Conservation (phyloP, 768 basidiomycete genomes). For the Russula vinacea region DNA sequence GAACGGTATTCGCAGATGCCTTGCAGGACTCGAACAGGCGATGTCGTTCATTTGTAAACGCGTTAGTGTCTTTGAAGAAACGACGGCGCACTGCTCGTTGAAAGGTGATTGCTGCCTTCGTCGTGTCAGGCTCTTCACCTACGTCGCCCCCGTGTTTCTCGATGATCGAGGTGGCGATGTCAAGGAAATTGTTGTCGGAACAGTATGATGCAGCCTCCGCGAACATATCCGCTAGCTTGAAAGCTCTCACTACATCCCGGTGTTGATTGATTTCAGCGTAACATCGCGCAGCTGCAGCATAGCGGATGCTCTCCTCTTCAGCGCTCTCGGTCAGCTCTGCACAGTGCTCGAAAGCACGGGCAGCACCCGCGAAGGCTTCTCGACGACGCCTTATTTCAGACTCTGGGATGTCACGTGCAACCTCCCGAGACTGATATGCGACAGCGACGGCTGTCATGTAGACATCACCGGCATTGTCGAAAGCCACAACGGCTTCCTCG, state of each 20-base stretch:
- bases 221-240: too few relatives aligned
- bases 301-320: neutral
- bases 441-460: conserved; percentile 4
- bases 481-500: conserved; percentile 24
- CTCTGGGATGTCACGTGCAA: conserved; percentile 14
- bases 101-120: conserved; percentile 1
- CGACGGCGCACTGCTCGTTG: conserved; percentile 9
- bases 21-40: conserved; percentile 17
- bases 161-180: too few relatives aligned
- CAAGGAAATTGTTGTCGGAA: too few relatives aligned
- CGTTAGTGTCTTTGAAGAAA: neutral
- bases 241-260: too few relatives aligned
- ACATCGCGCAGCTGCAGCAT: conserved; percentile 17
- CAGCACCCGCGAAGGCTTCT: conserved; percentile 16
- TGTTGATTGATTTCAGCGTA: too few relatives aligned
- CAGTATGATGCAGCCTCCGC: too few relatives aligned
- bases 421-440: conserved; percentile 12
- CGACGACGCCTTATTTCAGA: neutral
- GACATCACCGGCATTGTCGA: conserved; percentile 13
- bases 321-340: neutral
- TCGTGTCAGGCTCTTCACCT: conserved; percentile 10
- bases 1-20: conserved; percentile 2
- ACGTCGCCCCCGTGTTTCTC: too few relatives aligned
- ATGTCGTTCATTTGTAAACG: conserved; percentile 6
- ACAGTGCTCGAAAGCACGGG: conserved; percentile 5